Evolutionary conservation across 2,329 filamentous ascomycete species (phyloP).

Genomic region (Penicillium sp.): DNA sequence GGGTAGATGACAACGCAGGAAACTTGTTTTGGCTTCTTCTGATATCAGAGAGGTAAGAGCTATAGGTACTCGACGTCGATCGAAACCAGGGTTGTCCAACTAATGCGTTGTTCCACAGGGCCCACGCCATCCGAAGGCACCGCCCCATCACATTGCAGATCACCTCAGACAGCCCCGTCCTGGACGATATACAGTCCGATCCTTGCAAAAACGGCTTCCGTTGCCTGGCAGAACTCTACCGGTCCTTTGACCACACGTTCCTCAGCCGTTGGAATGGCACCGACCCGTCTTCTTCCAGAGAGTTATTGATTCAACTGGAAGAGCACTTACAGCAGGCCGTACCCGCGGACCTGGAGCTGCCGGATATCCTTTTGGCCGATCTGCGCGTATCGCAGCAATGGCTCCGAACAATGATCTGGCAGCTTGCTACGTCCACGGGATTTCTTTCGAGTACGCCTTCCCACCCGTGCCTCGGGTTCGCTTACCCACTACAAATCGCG

Average conservation of each 20-base stretch:
- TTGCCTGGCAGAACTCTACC: slow-evolving; percentile 65
- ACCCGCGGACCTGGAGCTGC: slow-evolving; percentile 59
- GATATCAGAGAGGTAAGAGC: slow-evolving; percentile 65
- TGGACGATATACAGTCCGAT: slow-evolving; percentile 57
- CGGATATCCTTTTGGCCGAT: slow-evolving; percentile 69
- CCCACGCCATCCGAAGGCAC: slow-evolving; percentile 67
- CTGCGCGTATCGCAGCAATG: slow-evolving; percentile 71
- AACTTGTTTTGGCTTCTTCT: slow-evolving; percentile 72
- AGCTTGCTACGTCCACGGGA: slow-evolving; percentile 69
- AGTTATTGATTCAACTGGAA: slow-evolving; percentile 54
- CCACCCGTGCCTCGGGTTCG: slow-evolving; percentile 65
- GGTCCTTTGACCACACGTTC: slow-evolving; percentile 67
- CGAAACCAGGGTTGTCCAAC: no score
- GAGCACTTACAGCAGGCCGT: slow-evolving; percentile 58
- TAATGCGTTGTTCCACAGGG: slow-evolving; percentile 45
- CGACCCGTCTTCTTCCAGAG: slow-evolving; percentile 49
- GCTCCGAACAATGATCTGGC: slow-evolving; percentile 74
- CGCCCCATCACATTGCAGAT: slow-evolving; percentile 66
- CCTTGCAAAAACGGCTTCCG: slow-evolving; percentile 62
- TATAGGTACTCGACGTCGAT: no score
- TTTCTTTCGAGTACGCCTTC: slow-evolving; percentile 65
- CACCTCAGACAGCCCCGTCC: slow-evolving; percentile 58
- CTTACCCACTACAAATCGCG: slow-evolving; percentile 67
- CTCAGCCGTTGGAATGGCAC: slow-evolving; percentile 67
- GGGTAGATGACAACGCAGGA: slow-evolving; percentile 48